phyloP scores from a whole-genome alignment of 1,284 basidiomycete species.

The Melampsora americana region DNA sequence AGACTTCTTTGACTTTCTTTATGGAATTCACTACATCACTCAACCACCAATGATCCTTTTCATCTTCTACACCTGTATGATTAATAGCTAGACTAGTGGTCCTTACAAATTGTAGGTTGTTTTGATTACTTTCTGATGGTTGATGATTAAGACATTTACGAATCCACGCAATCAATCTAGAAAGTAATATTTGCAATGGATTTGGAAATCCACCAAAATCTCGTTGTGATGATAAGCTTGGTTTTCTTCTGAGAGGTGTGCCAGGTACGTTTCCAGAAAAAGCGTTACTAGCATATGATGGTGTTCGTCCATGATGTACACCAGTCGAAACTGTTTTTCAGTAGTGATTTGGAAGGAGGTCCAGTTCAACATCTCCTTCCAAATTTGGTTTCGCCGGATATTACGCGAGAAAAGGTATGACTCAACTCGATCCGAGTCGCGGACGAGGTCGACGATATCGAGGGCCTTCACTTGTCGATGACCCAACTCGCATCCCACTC shows the following conservation, averaged over 20 bases:
- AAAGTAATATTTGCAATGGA: conserved; percentile 66
- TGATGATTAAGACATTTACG: conserved; percentile 22
- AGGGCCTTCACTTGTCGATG: neutral
- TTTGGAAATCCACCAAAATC: conserved; percentile 86
- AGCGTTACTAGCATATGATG: no score
- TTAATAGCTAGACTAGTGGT: conserved; percentile 63
- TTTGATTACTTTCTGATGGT: conserved; percentile 60
- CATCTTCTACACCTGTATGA: conserved; percentile 50
- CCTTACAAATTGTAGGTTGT: conserved; percentile 62
- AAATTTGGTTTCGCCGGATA: conserved; percentile 27
- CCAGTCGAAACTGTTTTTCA: no score
- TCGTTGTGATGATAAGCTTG: conserved; percentile 55
- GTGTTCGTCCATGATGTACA: no score
- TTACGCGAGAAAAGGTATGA: no score
- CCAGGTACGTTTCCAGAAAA: no score
- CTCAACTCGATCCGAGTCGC: neutral
- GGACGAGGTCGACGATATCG: neutral
- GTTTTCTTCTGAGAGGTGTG: conserved; percentile 48
- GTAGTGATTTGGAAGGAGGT: conserved; percentile 49
- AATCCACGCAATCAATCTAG: conserved; percentile 8
- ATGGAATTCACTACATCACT: conserved; percentile 43
- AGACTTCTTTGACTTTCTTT: conserved; percentile 48
- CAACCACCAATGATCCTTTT: conserved; percentile 48
- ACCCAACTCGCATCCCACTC: neutral
- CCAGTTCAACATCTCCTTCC: conserved; percentile 38